These are phyloP conservation scores for Halophytophthora polymorphica DNA, from an alignment of 352 stramenopile genomes.

Conservation along the genomic window DNA sequence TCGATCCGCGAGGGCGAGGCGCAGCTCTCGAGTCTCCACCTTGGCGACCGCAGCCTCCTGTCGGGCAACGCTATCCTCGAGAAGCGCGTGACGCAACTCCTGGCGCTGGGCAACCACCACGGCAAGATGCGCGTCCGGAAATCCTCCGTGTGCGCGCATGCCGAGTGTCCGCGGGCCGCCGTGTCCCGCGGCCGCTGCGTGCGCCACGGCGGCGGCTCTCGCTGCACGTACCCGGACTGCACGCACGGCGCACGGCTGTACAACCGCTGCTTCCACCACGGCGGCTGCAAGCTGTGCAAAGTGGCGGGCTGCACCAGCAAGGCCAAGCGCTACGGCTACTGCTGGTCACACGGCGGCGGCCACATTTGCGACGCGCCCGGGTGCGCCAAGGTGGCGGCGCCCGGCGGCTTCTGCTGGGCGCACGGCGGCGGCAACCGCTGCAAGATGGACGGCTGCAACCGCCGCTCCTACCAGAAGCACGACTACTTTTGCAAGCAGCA, in stretches of 20 bases:
- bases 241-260: slow-evolving; percentile 55
- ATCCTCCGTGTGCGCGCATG: slow-evolving; percentile 53
- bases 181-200: slow-evolving; percentile 57
- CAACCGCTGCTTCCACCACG: slow-evolving; percentile 68
- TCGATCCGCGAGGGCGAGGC: slow-evolving; percentile 23
- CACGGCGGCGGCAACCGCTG: slow-evolving; percentile 71
- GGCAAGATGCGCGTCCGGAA: slow-evolving; percentile 71
- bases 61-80: slow-evolving; percentile 47
- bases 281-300: slow-evolving; percentile 64
- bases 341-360: slow-evolving; percentile 65
- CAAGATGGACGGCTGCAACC: slow-evolving; percentile 65
- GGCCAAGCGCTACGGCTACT: slow-evolving; percentile 70
- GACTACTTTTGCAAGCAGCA: slow-evolving; percentile 74
- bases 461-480: slow-evolving; percentile 65
- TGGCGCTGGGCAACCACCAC: slow-evolving; percentile 54
- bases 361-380: slow-evolving; percentile 49
- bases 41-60: slow-evolving; percentile 52
- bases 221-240: slow-evolving; percentile 57
- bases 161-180: slow-evolving; percentile 44
- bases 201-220: slow-evolving; percentile 49
- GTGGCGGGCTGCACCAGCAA: slow-evolving; percentile 59
- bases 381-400: slow-evolving; percentile 65
- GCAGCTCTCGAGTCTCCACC: slow-evolving; percentile 35
- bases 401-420: slow-evolving; percentile 59
- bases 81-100: slow-evolving; percentile 53